Evolutionary conservation across 805 yeast genomes (phyloP), one percentile per base, ranked within the genome.

Genomic region (Kodamaea kakaduensis): DNA sequence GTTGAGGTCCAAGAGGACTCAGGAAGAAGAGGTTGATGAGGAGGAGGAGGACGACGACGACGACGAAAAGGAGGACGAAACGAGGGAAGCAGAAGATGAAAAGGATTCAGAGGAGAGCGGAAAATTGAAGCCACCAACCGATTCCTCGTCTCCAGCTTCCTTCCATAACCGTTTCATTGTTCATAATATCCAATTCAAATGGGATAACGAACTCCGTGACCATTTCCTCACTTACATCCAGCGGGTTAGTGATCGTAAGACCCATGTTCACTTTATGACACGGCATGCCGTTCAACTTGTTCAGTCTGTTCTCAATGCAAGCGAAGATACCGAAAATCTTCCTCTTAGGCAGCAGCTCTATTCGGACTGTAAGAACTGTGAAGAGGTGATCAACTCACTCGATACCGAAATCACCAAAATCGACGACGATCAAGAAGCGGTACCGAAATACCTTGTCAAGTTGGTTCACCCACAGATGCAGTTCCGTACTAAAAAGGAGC

Each of bases 401-500:
- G 76, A 78, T 24, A 64, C 69, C 3, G 78, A 75, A 20, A 54
- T 86, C 22, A 58, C 73, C 40, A 47, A 52, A 5, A 54, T 71
- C 2, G 55, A 60, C 1, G 61, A 57, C 2, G 53, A 60, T 27
- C 66, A 69, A 24, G 73, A 74, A 54, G 48, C 61, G 37, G 67
- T 56, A 47, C 76, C 79, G 35, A 75, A 83, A 27, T 83, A 78
- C 51, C 63, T 79, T 42, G 68, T 89, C 19, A 78, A 78, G 40
- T 65, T 90, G 27, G 64, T 82, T 5, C 75, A 86, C 17, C 96
- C 97, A 0, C 96, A 90, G 55, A 75, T 88, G 31, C 97, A 89
- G 52, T 48, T 77, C 16, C 60, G 66, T 8, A 67, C 77, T 14
- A 69, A 68, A 9, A 56, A 58, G 13, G 74, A 69, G 31, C 66